Evolutionary conservation across 208 protist species (phyloP).

Genomic region (Zelonia costaricensis): DNA sequence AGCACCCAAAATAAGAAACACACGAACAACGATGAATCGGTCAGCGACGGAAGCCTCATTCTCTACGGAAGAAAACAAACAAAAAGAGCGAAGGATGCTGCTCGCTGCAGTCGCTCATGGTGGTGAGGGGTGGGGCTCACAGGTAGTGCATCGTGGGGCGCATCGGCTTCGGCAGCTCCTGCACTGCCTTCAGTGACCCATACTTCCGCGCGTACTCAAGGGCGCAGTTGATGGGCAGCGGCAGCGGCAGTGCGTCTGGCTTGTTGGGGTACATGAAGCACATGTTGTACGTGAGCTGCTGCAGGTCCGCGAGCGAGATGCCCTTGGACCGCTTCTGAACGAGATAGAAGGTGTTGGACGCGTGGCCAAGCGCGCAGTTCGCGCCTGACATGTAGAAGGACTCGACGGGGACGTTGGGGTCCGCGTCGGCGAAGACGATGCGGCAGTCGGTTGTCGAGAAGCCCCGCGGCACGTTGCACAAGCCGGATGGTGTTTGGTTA

Average conservation of each 20-base stretch:
- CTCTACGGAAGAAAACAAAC: too few relatives aligned
- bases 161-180: slow-evolving; percentile 28
- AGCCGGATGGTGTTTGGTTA: too few relatives aligned
- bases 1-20: too few relatives aligned
- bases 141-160: slow-evolving; percentile 63
- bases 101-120: too few relatives aligned
- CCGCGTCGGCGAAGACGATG: slow-evolving; percentile 28
- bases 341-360: slow-evolving; percentile 44
- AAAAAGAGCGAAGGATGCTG: too few relatives aligned
- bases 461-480: slow-evolving; percentile 57
- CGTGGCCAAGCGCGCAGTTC: slow-evolving; percentile 59
- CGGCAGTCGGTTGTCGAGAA: slow-evolving; percentile 34
- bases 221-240: slow-evolving; percentile 64
- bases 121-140: too few relatives aligned
- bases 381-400: slow-evolving; percentile 50
- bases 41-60: too few relatives aligned
- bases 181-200: slow-evolving; percentile 23
- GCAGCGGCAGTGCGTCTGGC: slow-evolving; percentile 55
- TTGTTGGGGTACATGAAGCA: slow-evolving; percentile 76
- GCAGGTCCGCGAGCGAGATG: slow-evolving; percentile 32
- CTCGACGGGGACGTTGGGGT: slow-evolving; percentile 13
- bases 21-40: too few relatives aligned
- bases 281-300: slow-evolving; percentile 46
- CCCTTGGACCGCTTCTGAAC: slow-evolving; percentile 23
- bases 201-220: slow-evolving; percentile 61